These are phyloP conservation scores for Acidomyces sp. DNA, from an alignment of 495 filamentous ascomycete species.

Conservation along the genomic window DNA sequence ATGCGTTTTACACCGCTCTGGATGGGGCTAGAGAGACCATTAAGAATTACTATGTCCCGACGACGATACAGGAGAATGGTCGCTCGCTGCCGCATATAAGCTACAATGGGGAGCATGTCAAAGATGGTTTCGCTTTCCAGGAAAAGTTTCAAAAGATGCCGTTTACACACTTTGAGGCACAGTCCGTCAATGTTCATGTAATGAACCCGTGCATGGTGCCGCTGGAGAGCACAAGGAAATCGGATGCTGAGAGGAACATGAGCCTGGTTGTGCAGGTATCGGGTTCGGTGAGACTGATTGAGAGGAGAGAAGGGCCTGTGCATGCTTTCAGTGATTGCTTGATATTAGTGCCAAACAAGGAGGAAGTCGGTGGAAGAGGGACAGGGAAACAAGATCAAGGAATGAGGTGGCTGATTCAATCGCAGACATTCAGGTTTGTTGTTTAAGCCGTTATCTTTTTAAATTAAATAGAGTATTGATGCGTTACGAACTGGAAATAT, in stretches of 20 bases:
- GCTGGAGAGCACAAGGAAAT: constrained; percentile 27
- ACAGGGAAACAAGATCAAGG: constrained; percentile 25
- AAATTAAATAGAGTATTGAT: no score
- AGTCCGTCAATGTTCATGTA: constrained; percentile 58
- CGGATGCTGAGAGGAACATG: constrained; percentile 41
- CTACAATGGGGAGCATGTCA: constrained; percentile 52
- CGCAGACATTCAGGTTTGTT: constrained; percentile 49
- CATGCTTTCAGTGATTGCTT: constrained; percentile 63
- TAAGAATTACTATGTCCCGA: constrained; percentile 43
- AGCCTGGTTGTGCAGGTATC: constrained; percentile 55
- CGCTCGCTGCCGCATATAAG: constrained; percentile 40
- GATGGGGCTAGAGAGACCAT: constrained; percentile 40
- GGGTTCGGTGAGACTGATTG: constrained; percentile 52
- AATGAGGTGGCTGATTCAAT: constrained; percentile 53
- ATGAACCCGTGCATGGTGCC: constrained; percentile 46
- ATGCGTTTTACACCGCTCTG: constrained; percentile 35
- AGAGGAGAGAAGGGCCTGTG: constrained; percentile 39
- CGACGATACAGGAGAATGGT: constrained; percentile 30
- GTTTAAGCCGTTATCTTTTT: no score
- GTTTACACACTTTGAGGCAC: constrained; percentile 44
- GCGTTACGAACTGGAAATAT: no score
- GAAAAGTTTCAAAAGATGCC: constrained; percentile 52
- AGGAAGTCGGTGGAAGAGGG: constrained; percentile 34
- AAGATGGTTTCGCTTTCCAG: constrained; percentile 44
- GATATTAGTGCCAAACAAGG: constrained; percentile 62